These are phyloP conservation scores for Papiliotrema terrestris DNA, from an alignment of 1,284 basidiomycete species.

Conservation along the genomic window DNA sequence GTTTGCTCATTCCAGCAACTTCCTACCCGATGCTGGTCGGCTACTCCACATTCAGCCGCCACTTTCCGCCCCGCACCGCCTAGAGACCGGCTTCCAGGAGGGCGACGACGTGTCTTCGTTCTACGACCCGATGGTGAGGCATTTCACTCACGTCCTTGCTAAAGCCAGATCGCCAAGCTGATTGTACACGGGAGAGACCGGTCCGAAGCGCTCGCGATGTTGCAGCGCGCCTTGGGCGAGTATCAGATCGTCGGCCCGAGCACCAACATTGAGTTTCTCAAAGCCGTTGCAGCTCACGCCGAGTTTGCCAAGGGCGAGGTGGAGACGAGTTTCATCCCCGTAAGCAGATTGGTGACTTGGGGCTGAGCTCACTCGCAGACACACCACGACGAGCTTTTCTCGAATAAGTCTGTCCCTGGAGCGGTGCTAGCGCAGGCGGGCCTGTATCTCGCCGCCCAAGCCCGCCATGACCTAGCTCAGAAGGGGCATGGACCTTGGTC, in stretches of 20 bases:
- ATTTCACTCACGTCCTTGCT: not conserved
- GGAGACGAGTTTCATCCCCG: conserved; percentile 88
- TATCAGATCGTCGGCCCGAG: conserved; percentile 87
- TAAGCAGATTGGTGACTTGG: conserved; percentile 39
- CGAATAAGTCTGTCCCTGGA: conserved; percentile 58
- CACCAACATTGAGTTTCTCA: conserved; percentile 87
- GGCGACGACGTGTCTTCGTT: conserved; percentile 86
- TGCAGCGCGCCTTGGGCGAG: conserved; percentile 75
- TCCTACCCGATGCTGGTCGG: conserved; percentile 84
- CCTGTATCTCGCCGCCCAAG: conserved; percentile 67
- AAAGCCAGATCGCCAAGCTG: conserved; percentile 53
- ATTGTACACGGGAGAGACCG: conserved; percentile 84
- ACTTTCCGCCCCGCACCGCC: conserved; percentile 61
- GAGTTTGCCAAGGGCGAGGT: conserved; percentile 77
- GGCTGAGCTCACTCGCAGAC: conserved; percentile 54
- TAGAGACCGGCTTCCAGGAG: conserved; percentile 86
- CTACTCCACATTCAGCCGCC: conserved; percentile 65
- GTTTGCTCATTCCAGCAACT: conserved; percentile 53
- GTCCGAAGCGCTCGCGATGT: conserved; percentile 74
- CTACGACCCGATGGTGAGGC: conserved; percentile 79
- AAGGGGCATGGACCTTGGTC: conserved; percentile 55
- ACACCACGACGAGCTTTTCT: conserved; percentile 73
- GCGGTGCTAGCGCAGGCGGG: conserved; percentile 73
- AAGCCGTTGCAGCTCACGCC: conserved; percentile 68
- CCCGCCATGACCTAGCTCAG: conserved; percentile 41